phyloP scores from a whole-genome alignment of 371 early-diverging fungal genomes.

The Mucor velutinosus region DNA sequence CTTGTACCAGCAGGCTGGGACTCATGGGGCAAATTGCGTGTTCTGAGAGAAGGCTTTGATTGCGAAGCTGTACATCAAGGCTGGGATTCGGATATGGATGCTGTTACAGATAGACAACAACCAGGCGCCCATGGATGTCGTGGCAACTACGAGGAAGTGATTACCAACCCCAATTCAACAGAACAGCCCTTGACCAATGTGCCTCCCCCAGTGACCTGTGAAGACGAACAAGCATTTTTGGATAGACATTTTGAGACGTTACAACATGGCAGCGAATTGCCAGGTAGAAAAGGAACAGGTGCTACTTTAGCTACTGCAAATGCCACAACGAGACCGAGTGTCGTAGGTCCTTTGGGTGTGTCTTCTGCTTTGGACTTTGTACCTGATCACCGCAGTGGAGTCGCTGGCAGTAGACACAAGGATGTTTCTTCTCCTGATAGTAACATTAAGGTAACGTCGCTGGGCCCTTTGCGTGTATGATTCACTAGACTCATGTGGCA shows the following conservation, averaged over 20 bases:
- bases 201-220: conserved; percentile 59
- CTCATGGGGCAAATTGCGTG: conserved; percentile 82
- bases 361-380: conserved; percentile 20
- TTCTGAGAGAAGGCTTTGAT: conserved; percentile 76
- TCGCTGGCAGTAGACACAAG: not conserved
- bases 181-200: conserved; percentile 40
- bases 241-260: conserved; percentile 74
- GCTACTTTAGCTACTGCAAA: conserved; percentile 9
- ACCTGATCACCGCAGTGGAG: conserved; percentile 5
- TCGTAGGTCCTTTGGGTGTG: conserved; percentile 36
- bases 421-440: not conserved
- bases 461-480: not conserved
- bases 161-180: conserved; percentile 40
- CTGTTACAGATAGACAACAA: conserved; percentile 32
- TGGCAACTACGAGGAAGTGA: conserved; percentile 46
- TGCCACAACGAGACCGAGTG: conserved; percentile 28
- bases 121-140: conserved; percentile 38
- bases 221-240: conserved; percentile 85
- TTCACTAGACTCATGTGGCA: too few relatives aligned
- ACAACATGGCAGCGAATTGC: conserved; percentile 44
- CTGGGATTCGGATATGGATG: conserved; percentile 56
- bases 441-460: conserved; percentile 8
- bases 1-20: conserved; percentile 95
- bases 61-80: conserved; percentile 59
- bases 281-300: conserved; percentile 33